phyloP scores from a whole-genome alignment of 2,329 filamentous ascomycete genomes.

The Pyrenophora teres region DNA sequence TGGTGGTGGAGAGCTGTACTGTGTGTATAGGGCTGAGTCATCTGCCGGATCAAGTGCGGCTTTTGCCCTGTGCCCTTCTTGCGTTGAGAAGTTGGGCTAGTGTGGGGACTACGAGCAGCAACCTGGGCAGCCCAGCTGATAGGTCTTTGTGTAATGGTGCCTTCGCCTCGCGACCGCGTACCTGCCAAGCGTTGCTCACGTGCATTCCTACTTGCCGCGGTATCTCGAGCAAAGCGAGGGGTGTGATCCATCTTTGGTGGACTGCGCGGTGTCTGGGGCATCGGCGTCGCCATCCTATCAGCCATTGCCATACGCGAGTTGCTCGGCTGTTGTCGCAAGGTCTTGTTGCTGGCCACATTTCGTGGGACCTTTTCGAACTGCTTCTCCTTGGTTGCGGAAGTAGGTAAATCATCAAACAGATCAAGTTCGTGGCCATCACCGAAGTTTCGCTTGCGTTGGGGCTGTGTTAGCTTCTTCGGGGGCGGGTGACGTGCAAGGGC shows the following conservation, averaged over 20 bases:
- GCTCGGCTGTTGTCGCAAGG: slow-evolving; percentile 58
- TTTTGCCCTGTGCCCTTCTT: slow-evolving; percentile 64
- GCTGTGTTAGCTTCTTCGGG: slow-evolving; percentile 54
- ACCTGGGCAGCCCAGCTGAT: slow-evolving; percentile 65
- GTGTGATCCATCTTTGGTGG: slow-evolving; percentile 57
- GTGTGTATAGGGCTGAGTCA: slow-evolving; percentile 77
- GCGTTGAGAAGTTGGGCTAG: slow-evolving; percentile 55
- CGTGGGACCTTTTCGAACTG: slow-evolving; percentile 81
- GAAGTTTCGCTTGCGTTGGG: slow-evolving; percentile 57
- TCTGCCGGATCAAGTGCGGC: slow-evolving; percentile 86
- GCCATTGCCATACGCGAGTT: slow-evolving; percentile 49
- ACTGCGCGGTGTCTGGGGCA: slow-evolving; percentile 61
- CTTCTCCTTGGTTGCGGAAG: slow-evolving; percentile 79
- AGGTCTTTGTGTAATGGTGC: slow-evolving; percentile 57
- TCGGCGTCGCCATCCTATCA: slow-evolving; percentile 53
- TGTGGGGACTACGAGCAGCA: slow-evolving; percentile 56
- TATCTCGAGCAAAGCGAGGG: slow-evolving; percentile 69
- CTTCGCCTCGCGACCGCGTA: slow-evolving; percentile 51
- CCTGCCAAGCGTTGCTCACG: slow-evolving; percentile 63
- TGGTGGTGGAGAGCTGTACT: slow-evolving; percentile 60
- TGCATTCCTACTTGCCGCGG: slow-evolving; percentile 67
- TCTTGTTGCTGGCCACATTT: slow-evolving; percentile 69
- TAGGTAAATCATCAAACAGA: slow-evolving; percentile 91
- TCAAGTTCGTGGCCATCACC: slow-evolving; percentile 93
- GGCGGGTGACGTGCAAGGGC: slow-evolving; percentile 58